phyloP scores from a whole-genome alignment of 2,329 filamentous ascomycete species.

The Trichophaea hybrida region DNA sequence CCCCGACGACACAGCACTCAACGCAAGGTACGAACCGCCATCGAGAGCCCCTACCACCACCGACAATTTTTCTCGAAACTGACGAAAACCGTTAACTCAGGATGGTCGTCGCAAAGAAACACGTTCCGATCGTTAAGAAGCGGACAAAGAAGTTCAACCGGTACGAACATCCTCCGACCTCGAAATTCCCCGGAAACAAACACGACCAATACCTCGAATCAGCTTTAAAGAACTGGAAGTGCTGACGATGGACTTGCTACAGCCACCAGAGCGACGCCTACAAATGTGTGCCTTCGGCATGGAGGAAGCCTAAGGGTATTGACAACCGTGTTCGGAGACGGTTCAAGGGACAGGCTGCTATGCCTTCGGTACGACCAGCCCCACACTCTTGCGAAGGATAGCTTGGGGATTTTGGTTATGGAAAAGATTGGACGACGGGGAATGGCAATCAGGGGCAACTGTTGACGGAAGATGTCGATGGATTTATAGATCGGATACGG shows the following conservation, averaged over 20 bases:
- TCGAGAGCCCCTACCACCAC: neutral
- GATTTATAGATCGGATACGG: conserved; percentile 77
- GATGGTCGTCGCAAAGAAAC: conserved; percentile 99
- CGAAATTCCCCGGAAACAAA: neutral
- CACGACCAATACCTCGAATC: neutral
- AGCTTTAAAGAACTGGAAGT: neutral
- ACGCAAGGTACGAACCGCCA: conserved; percentile 2
- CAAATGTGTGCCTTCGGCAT: conserved; percentile 77
- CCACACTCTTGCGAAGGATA: conserved; percentile 2
- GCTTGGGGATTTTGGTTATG: conserved; percentile 10
- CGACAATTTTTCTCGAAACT: neutral
- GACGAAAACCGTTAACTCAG: neutral
- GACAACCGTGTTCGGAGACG: conserved; percentile 95
- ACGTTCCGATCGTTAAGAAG: conserved; percentile 99
- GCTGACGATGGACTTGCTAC: conserved; percentile 4
- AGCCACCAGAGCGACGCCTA: conserved; percentile 95
- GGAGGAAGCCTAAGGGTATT: conserved; percentile 99
- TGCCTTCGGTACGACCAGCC: conserved; percentile 74
- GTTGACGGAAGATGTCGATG: conserved; percentile 7
- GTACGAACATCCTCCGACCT: conserved; percentile 9
- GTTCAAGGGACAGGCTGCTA: conserved; percentile 87
- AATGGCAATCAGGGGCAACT: neutral
- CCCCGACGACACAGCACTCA: neutral
- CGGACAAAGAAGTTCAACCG: conserved; percentile 89
- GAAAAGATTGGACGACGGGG: neutral